Evolutionary conservation across 306 rosid species (phyloP).

Genomic region (Fragaria ananassa): DNA sequence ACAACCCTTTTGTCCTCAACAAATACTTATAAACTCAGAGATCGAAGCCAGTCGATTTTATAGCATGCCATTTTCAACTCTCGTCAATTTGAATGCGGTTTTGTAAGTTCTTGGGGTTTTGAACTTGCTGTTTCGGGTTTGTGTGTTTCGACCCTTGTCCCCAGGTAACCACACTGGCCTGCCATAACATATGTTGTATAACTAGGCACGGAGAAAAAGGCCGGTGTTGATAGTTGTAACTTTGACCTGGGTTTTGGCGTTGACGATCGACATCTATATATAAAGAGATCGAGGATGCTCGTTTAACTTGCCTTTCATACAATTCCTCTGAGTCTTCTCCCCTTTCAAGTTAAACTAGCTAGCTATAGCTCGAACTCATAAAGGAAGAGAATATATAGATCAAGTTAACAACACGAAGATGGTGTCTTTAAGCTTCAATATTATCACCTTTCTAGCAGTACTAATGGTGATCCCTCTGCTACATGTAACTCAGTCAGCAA

Average conservation of each 20-base stretch:
- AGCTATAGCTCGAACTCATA: conserved; percentile 1
- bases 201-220: not conserved
- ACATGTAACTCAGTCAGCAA: conserved; percentile 16
- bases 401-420: conserved; percentile 16
- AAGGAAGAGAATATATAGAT: conserved; percentile 5
- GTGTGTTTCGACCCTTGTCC: not conserved
- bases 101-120: not conserved
- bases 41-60: not conserved
- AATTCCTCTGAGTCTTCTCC: conserved; percentile 25
- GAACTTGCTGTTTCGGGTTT: not conserved
- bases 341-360: conserved; percentile 9
- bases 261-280: conserved; percentile 18
- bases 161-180: conserved; percentile 22
- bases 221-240: not conserved
- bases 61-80: not conserved
- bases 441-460: conserved; percentile 13
- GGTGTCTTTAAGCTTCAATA: conserved; percentile 32
- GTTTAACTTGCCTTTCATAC: not conserved
- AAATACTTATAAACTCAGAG: not conserved
- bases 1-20: conserved; percentile 25
- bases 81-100: not conserved
- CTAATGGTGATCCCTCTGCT: conserved; percentile 29
- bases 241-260: conserved; percentile 34
- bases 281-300: not conserved
- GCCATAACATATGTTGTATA: not conserved